Evolutionary conservation across 2,329 filamentous ascomycete species (phyloP).

Genomic region (Elsinoe fawcettii): DNA sequence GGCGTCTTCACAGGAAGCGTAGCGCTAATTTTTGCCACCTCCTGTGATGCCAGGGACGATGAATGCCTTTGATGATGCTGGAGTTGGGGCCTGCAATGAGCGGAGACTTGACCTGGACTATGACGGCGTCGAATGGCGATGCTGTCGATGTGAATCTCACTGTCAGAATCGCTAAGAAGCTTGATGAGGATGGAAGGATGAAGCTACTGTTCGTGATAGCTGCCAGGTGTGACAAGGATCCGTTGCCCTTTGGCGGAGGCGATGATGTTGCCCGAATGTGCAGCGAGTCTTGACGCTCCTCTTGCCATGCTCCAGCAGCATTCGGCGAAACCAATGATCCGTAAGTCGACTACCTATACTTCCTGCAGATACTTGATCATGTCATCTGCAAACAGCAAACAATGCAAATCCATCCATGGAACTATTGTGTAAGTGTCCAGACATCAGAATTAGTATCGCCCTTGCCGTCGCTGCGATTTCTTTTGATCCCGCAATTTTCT

Average conservation of each 20-base stretch:
- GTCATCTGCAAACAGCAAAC: not conserved
- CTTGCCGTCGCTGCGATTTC: not conserved
- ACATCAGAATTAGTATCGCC: not conserved
- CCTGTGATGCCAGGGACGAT: not conserved
- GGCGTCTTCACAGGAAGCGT: not conserved
- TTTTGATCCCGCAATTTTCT: slow-evolving; percentile 1
- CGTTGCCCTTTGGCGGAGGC: too few species aligned
- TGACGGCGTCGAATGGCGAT: not conserved
- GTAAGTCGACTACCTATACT: not conserved
- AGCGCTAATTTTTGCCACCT: not conserved
- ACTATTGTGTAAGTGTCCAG: not conserved
- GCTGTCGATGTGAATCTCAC: too few species aligned
- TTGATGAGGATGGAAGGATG: too few species aligned
- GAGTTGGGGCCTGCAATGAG: too few species aligned
- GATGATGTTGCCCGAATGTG: too few species aligned
- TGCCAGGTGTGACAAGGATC: too few species aligned
- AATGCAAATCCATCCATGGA: not conserved
- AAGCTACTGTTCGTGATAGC: too few species aligned
- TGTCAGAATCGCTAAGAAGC: too few species aligned
- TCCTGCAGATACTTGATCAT: not conserved
- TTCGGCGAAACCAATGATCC: slow-evolving; percentile 4
- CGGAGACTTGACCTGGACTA: too few species aligned
- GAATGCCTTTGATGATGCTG: too few species aligned
- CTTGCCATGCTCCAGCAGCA: not conserved
- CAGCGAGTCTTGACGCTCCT: too few species aligned